phyloP scores from a whole-genome alignment of 208 protist species.

The Trypanosoma melophagium region DNA sequence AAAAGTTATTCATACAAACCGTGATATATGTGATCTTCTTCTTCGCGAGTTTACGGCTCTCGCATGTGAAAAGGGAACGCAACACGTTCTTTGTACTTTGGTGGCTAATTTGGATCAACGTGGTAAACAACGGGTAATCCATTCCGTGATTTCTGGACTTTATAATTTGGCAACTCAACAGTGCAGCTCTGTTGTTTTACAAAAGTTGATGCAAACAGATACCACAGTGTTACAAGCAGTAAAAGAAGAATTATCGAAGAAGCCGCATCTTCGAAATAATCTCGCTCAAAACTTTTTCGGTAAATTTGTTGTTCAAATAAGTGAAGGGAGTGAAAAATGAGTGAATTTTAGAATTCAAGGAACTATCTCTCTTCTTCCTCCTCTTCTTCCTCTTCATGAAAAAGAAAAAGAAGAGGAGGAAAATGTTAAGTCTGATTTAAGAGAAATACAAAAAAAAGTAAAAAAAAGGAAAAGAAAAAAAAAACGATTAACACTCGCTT shows the following conservation, averaged over 20 bases:
- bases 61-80: conserved; percentile 67
- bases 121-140: conserved; percentile 54
- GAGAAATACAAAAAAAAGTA: background rate
- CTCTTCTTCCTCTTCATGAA: background rate
- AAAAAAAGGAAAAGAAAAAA: background rate
- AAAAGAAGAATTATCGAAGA: conserved; percentile 35
- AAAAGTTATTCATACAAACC: conserved; percentile 67
- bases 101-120: conserved; percentile 66
- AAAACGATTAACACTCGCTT: background rate
- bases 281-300: conserved; percentile 82
- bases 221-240: conserved; percentile 47
- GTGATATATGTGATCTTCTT: conserved; percentile 80
- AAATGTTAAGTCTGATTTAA: background rate
- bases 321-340: conserved; percentile 10
- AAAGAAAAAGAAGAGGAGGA: too few relatives aligned
- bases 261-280: conserved; percentile 53
- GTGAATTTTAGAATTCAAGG: background rate
- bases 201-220: conserved; percentile 82
- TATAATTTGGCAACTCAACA: conserved; percentile 54
- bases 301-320: conserved; percentile 87
- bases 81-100: conserved; percentile 79
- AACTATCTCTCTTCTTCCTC: background rate
- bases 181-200: conserved; percentile 72
- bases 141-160: conserved; percentile 55
- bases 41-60: conserved; percentile 66